phyloP scores from a whole-genome alignment of 2,329 filamentous ascomycete species.

The Fusarium nelsonii region DNA sequence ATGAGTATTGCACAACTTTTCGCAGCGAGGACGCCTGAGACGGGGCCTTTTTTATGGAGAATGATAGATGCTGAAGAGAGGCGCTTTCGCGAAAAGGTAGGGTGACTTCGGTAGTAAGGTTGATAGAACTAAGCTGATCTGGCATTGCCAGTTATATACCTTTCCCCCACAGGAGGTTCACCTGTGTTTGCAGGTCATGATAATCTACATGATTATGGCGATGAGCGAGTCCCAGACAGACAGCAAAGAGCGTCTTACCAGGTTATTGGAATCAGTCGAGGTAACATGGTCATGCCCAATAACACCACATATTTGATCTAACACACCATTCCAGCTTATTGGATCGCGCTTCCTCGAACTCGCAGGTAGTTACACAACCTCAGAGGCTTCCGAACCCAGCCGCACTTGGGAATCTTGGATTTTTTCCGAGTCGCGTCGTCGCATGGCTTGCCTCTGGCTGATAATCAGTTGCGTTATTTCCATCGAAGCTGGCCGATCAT shows the following conservation, averaged over 20 bases:
- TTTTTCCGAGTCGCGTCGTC: slow-evolving; percentile 49
- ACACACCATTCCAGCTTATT: slow-evolving; percentile 13
- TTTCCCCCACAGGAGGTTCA: slow-evolving; percentile 31
- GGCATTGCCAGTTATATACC: neutral
- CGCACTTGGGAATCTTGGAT: slow-evolving; percentile 50
- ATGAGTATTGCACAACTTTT: slow-evolving; percentile 48
- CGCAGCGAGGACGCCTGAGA: slow-evolving; percentile 38
- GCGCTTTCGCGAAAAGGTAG: slow-evolving; percentile 39
- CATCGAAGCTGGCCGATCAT: slow-evolving; percentile 25
- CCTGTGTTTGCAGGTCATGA: slow-evolving; percentile 41
- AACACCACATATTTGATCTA: fast-evolving
- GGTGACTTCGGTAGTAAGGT: too few relatives aligned
- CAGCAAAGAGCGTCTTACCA: slow-evolving; percentile 3
- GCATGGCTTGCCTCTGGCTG: slow-evolving; percentile 46
- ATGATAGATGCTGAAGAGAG: slow-evolving; percentile 44
- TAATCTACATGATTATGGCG: slow-evolving; percentile 51
- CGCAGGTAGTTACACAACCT: slow-evolving; percentile 17
- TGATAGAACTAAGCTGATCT: neutral
- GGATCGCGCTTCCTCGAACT: slow-evolving; percentile 24
- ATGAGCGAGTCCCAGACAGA: slow-evolving; percentile 37
- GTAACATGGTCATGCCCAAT: slow-evolving; percentile 1
- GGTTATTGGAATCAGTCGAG: slow-evolving; percentile 37
- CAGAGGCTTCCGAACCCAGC: slow-evolving; percentile 33
- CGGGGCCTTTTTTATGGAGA: slow-evolving; percentile 47
- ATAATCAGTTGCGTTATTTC: slow-evolving; percentile 42